These are phyloP conservation scores for Volvox africanus DNA, from an alignment of 139 green algal species.

Conservation along the genomic window DNA sequence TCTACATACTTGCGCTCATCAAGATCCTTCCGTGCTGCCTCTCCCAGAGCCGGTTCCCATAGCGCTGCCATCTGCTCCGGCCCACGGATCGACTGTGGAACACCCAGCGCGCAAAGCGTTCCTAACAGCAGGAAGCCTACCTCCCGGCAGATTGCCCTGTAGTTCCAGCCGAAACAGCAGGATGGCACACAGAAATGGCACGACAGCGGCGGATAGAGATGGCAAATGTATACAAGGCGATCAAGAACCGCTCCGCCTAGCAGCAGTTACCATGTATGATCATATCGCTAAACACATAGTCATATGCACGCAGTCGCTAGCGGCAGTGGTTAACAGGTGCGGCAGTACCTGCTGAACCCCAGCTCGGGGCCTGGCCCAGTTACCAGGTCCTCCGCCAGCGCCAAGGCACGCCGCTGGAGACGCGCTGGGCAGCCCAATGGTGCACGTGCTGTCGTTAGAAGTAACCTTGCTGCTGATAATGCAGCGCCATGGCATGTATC, in stretches of 20 bases:
- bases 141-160: slow-evolving; percentile 68
- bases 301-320: too few species aligned
- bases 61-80: slow-evolving; percentile 63
- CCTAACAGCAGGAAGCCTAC: slow-evolving; percentile 83
- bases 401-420: slow-evolving; percentile 60
- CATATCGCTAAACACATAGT: too few species aligned
- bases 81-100: neutral
- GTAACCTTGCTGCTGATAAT: slow-evolving; percentile 69
- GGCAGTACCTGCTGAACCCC: neutral
- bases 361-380: neutral
- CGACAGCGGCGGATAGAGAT: too few species aligned
- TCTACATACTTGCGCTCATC: slow-evolving; percentile 46
- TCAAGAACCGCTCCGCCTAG: too few species aligned
- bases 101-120: slow-evolving; percentile 60
- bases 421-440: slow-evolving; percentile 77
- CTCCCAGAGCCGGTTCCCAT: slow-evolving; percentile 67
- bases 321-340: too few species aligned
- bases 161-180: too few species aligned
- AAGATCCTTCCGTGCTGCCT: slow-evolving; percentile 59
- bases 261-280: too few species aligned
- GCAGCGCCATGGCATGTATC: slow-evolving; percentile 78
- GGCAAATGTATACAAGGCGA: too few species aligned
- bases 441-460: slow-evolving; percentile 68
- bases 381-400: slow-evolving; percentile 72
- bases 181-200: too few species aligned